Evolutionary conservation across 345 rosid genomes (phyloP).

Genomic region (Draba incana): DNA sequence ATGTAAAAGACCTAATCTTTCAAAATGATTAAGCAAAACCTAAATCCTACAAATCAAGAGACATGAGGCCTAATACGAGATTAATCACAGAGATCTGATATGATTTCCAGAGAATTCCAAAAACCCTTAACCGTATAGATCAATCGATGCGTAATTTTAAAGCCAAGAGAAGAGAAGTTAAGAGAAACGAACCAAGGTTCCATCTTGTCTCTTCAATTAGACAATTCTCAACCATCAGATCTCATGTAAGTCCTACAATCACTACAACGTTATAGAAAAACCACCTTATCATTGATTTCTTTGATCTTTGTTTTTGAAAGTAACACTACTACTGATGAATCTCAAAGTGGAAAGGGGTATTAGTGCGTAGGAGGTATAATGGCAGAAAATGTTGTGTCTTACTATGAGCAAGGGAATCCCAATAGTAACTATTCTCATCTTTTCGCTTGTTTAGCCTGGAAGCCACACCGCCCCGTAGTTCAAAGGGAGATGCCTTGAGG

Average conservation of each 20-base stretch:
- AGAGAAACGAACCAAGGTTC: no score
- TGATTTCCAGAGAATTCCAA: no score
- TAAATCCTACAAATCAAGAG: no score
- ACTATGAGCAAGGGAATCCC: slow-evolving; percentile 90
- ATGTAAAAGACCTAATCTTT: no score
- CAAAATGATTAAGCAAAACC: no score
- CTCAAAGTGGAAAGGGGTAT: slow-evolving; percentile 48
- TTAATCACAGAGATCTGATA: no score
- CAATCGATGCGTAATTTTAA: no score
- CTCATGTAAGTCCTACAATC: slow-evolving; percentile 37
- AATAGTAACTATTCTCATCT: slow-evolving; percentile 55
- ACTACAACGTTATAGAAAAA: background rate
- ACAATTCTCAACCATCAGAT: slow-evolving; percentile 40
- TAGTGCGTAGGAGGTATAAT: slow-evolving; percentile 67
- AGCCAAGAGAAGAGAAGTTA: no score
- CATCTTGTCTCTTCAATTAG: slow-evolving; percentile 59
- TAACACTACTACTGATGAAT: slow-evolving; percentile 36
- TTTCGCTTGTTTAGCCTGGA: slow-evolving; percentile 45
- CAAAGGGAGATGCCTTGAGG: slow-evolving; percentile 38
- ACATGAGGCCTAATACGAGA: no score
- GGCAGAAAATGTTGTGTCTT: slow-evolving; percentile 74
- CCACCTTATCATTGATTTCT: background rate
- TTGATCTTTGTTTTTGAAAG: slow-evolving; percentile 23
- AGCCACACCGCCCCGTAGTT: slow-evolving; percentile 51
- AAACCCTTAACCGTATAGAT: no score